Conservation (phyloP, 1,139 yeast species). For the Zygoascus meyerae region DNA sequence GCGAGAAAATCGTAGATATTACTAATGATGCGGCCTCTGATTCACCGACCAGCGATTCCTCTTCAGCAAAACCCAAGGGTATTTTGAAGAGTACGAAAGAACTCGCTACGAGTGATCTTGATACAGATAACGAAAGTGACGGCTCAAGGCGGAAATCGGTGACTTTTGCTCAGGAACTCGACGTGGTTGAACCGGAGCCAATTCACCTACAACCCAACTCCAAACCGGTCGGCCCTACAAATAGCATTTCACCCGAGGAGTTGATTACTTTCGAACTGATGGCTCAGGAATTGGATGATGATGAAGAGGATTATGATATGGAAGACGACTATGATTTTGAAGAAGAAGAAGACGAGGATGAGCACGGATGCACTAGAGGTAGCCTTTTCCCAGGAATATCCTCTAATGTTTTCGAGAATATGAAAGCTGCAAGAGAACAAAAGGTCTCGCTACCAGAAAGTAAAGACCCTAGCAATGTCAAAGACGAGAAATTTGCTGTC, state of each 20-base stretch:
- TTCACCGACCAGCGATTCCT: neutral
- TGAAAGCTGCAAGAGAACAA: slow-evolving; percentile 6
- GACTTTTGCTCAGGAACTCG: slow-evolving; percentile 6
- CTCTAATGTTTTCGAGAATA: slow-evolving; percentile 9
- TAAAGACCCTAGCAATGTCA: no score
- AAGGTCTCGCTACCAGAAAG: neutral
- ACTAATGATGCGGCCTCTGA: neutral
- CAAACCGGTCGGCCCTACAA: neutral
- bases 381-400: slow-evolving; percentile 29
- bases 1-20: slow-evolving; percentile 2
- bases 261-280: slow-evolving; percentile 8
- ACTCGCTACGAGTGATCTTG: neutral
- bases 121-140: neutral
- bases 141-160: slow-evolving; percentile 7
- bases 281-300: slow-evolving; percentile 6
- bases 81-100: slow-evolving; percentile 3
- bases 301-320: slow-evolving; percentile 31
- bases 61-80: slow-evolving; percentile 1
- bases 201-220: neutral
- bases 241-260: slow-evolving; percentile 6
- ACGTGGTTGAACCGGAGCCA: slow-evolving; percentile 1
- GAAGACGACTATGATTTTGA: slow-evolving; percentile 32
- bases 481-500: no score
- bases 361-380: slow-evolving; percentile 37
- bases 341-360: slow-evolving; percentile 35